Conservation (phyloP, 352 stramenopile genomes). For the Phytophthora constricta region DNA sequence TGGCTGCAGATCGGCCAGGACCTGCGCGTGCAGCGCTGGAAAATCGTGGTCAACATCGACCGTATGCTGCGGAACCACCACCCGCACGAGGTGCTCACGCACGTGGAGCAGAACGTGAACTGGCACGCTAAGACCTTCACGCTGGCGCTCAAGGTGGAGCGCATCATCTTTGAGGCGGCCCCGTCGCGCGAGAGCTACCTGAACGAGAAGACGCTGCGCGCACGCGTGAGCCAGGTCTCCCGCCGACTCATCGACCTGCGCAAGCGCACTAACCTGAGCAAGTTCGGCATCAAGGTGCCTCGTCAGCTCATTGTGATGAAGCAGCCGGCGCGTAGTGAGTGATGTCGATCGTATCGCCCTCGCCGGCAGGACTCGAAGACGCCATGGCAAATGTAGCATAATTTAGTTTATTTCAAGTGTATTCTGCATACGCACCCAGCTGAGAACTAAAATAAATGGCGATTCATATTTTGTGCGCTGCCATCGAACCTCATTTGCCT, state of each 20-base stretch:
- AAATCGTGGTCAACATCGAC: conserved; percentile 62
- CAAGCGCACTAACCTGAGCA: conserved; percentile 60
- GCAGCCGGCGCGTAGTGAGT: conserved; percentile 15
- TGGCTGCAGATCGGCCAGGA: conserved; percentile 35
- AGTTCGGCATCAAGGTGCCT: conserved; percentile 27
- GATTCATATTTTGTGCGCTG: conserved; percentile 2
- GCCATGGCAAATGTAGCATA: conserved; percentile 19
- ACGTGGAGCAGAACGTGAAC: conserved; percentile 71
- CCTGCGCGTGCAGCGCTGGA: conserved; percentile 50
- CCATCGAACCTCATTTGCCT: background rate
- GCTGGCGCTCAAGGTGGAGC: conserved; percentile 73
- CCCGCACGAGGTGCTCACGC: conserved; percentile 67
- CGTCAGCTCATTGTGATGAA: background rate
- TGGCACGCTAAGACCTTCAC: conserved; percentile 73
- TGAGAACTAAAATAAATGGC: conserved; percentile 11
- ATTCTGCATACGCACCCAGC: conserved; percentile 4
- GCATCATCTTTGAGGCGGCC: conserved; percentile 65
- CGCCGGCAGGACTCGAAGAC: background rate
- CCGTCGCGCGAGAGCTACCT: conserved; percentile 67
- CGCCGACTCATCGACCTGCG: conserved; percentile 61
- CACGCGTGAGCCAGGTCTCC: conserved; percentile 60
- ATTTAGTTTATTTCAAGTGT: conserved; percentile 31
- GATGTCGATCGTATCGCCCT: too few relatives aligned
- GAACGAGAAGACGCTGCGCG: conserved; percentile 61
- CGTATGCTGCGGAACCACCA: conserved; percentile 68